Evolutionary conservation across 805 yeast genomes (phyloP), one percentile per base, ranked within the genome.

Genomic region (Yarrowia sp.): DNA sequence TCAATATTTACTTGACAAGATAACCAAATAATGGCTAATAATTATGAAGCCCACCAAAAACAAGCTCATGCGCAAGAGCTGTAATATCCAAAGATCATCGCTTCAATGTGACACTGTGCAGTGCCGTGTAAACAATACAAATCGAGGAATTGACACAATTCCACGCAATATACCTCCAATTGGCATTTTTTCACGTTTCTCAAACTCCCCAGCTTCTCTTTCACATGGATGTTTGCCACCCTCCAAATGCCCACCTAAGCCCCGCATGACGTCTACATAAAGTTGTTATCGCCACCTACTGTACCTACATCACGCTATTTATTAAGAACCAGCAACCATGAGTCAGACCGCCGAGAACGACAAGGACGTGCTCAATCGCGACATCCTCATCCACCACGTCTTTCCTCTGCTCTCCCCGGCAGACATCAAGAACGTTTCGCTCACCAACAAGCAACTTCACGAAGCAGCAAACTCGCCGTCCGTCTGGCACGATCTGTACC

Each of bases 401-500:
- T 63, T 69, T 31, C 68, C 69, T 1, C 36, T 58, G 42, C 55
- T 70, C 22, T 62, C 60, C 2, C 61, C 18, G 1, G 66, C 68
- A 6, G 85, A 81, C 49, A 77, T 83, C 16, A 68, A 69, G 18
- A 63, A 76, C 4, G 68, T 83, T 16, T 73, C 79, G 44, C 65
- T 71, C 27, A 75, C 80, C 1, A 77, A 78, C 64, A 73, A 74
- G 47, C 61, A 68, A n/a, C 66, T 83, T 3, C 70, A 78, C 53
- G 12, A 63, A 0, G 67, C 72, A 24, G 70, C 77, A 25, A 72
- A 73, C 41, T 76, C 74, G 51, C 76, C 83, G 24, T 65, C 77
- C 3, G 79, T 77, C 0, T 80, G 82, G 82, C 75, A 74, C 56
- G 69, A 70, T 46, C 68, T 83, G 61, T 83, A 75, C 68, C 66